These are phyloP conservation scores for Arabidopsis arenosa DNA, from an alignment of 345 rosid species.

Conservation along the genomic window DNA sequence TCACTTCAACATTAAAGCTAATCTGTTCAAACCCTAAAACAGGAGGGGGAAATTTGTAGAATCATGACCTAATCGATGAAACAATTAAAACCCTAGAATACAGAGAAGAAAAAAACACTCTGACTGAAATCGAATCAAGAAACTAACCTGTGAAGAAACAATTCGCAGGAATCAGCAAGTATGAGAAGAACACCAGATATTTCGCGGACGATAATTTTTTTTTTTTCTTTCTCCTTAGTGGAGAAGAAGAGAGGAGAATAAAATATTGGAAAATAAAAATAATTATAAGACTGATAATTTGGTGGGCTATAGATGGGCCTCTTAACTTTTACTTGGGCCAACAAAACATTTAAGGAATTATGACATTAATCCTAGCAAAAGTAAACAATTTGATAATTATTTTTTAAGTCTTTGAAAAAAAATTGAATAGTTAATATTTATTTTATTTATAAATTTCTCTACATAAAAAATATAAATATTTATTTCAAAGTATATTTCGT, in stretches of 20 bases:
- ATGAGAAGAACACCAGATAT: conserved; percentile 25
- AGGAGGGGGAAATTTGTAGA: neutral
- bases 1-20: conserved; percentile 10
- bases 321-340: conserved; percentile 1
- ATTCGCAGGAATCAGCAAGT: conserved; percentile 15
- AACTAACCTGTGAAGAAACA: conserved; percentile 24
- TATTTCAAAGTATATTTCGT: too few relatives aligned
- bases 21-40: conserved; percentile 35
- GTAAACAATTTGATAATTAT: too few relatives aligned
- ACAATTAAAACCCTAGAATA: conserved; percentile 19
- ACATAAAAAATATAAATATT: too few relatives aligned
- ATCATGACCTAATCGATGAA: neutral
- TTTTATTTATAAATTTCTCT: too few relatives aligned
- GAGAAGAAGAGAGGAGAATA: neutral
- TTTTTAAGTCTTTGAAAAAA: too few relatives aligned
- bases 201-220: neutral
- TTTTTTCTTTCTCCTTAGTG: neutral
- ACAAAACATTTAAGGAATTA: too few relatives aligned
- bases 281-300: neutral
- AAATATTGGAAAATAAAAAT: too few relatives aligned
- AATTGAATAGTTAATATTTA: too few relatives aligned
- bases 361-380: too few relatives aligned
- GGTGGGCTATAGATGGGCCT: conserved; percentile 5
- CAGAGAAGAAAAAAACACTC: neutral
- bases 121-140: neutral